Base-by-base conservation (phyloP, 352 stramenopile genomes). In the Plasmopara muralis region DNA sequence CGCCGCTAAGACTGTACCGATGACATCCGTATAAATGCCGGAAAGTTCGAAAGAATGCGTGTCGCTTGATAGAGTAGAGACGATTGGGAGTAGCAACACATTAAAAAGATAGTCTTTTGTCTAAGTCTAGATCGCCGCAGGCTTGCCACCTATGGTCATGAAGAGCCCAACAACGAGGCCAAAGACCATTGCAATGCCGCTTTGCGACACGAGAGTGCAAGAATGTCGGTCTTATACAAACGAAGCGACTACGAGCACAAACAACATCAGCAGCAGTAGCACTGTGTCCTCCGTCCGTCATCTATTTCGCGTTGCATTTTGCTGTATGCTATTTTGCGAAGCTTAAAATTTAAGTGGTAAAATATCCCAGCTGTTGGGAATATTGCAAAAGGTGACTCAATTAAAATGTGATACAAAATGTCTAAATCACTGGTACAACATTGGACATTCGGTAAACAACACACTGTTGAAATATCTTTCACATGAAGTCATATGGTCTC, bases 31-130 rank as follows among this genome's bases (percentile, higher is more conserved):
- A 90, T 86, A 63, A 93, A 90, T 37, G 79, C 82, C 0, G 77
- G 79, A 45, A 93, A 89, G 67, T 90, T 93, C 77, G 73, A 55
- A 93, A 93, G 57, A 93, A 93, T 16, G 81, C 77, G 42, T 89
- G 75, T 29, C 80, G 77, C 62, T 93, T 93, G 57, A 93, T 87
- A 28, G 82, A 90, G 60, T 90, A 93, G 39, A 93, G 62, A 93
- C 90, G 62, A 93, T 93, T 14, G 82, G 79, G 31, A 79, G 82
- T 52, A 93, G 53, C 48, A 93, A 54, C 20, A 93, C 81, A 70
- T 89, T 74, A 43, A 93, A 93, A 55, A 93, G n/a, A 93, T 38
- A 93, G 74, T 46, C 74, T 86, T 61, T 89, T 93, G 64, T 87
- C 76, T 50, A 93, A 71, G 58, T 89, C 87, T 54, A 93, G 56